Evolutionary conservation across 306 rosid species (phyloP).

Genomic region (Trifolium fragiferum): DNA sequence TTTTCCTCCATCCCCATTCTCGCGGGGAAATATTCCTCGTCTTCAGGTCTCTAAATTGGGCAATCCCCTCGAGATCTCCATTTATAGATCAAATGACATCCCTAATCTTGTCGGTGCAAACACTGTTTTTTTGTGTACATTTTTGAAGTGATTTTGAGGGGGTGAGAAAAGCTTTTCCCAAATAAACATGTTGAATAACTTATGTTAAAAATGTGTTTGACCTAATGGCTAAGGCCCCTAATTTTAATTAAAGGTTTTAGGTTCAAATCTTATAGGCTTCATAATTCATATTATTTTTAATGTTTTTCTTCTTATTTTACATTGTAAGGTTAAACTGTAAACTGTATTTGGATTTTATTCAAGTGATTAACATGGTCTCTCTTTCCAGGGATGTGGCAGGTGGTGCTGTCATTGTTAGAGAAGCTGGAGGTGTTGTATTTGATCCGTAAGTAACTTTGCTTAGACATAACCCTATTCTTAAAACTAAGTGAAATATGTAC

Average conservation of each 20-base stretch:
- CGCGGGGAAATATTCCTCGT: too few species aligned
- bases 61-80: too few species aligned
- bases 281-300: background rate
- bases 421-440: conserved; percentile 93
- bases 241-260: background rate
- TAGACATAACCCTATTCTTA: conserved; percentile 33
- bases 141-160: background rate
- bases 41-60: too few species aligned
- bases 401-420: conserved; percentile 92
- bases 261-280: background rate
- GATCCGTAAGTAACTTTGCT: conserved; percentile 85
- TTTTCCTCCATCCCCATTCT: too few species aligned
- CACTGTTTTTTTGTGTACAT: background rate
- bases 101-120: too few species aligned
- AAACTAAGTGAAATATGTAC: conserved; percentile 23
- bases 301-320: background rate
- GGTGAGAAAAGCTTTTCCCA: background rate
- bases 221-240: background rate
- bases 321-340: background rate
- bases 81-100: too few species aligned
- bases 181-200: background rate
- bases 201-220: background rate
- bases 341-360: background rate
- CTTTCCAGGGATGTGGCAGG: conserved; percentile 93
- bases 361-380: conserved; percentile 17